Conservation (phyloP, 306 rosid genomes). For the Acacia crassicarpa region DNA sequence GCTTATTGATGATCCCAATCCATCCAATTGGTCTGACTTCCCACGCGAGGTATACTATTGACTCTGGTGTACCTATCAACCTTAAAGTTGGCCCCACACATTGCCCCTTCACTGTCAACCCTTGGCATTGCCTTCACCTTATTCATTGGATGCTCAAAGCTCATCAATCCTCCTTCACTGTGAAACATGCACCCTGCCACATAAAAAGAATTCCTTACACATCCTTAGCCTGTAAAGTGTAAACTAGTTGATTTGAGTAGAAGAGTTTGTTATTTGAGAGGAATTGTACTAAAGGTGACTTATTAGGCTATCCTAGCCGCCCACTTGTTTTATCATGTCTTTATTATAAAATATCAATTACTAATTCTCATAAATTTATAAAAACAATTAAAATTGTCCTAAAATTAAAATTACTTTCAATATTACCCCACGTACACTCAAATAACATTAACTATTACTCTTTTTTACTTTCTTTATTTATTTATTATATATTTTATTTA, state of each 20-base stretch:
- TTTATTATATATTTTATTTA: no score
- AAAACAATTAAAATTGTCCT: no score
- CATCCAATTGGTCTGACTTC: constrained; percentile 81
- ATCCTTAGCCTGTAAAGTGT: not conserved
- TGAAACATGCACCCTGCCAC: constrained; percentile 88
- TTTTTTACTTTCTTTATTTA: no score
- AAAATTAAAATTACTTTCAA: no score
- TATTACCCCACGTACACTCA: no score
- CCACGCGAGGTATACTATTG: constrained; percentile 89
- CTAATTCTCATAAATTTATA: no score
- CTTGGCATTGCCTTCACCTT: constrained; percentile 93
- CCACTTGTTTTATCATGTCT: not conserved
- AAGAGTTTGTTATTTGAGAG: no score
- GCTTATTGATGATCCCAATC: constrained; percentile 60
- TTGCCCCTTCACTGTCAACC: constrained; percentile 83
- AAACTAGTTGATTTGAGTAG: not conserved
- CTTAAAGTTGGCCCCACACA: constrained; percentile 95
- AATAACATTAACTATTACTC: no score
- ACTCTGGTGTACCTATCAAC: constrained; percentile 75
- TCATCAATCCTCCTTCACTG: constrained; percentile 88
- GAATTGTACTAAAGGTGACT: not conserved
- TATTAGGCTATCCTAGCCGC: not conserved
- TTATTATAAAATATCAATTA: no score
- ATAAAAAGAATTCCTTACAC: not conserved
- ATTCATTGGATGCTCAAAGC: constrained; percentile 99